These are phyloP conservation scores for Penicillium lividum DNA, from an alignment of 495 filamentous ascomycete genomes.

Conservation along the genomic window DNA sequence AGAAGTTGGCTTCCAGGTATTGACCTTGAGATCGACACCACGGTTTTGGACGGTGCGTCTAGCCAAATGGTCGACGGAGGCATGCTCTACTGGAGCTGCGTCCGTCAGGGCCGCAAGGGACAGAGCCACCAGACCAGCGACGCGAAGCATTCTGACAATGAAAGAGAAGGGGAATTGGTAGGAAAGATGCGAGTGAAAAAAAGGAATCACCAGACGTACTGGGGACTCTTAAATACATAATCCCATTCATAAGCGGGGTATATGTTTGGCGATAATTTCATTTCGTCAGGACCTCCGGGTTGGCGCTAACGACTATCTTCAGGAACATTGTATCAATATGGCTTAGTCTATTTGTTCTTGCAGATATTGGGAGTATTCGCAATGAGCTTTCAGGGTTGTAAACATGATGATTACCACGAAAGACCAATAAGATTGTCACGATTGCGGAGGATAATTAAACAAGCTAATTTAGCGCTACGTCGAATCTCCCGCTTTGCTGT, in stretches of 20 bases:
- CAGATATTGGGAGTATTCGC: background rate
- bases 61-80: background rate
- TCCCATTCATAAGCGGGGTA: background rate
- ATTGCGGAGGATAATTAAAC: background rate
- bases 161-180: background rate
- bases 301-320: background rate
- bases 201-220: background rate
- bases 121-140: background rate
- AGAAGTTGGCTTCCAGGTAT: slow-evolving; percentile 8
- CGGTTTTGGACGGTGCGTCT: slow-evolving; percentile 5
- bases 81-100: background rate
- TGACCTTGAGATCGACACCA: slow-evolving; percentile 1
- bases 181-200: background rate
- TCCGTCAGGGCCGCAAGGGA: slow-evolving; percentile 5
- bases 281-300: background rate
- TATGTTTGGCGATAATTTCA: background rate
- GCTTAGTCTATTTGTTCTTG: background rate
- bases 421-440: background rate
- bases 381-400: background rate
- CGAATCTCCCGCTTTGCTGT: background rate
- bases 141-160: background rate
- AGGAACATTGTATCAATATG: background rate
- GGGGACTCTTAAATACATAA: background rate
- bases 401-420: background rate
- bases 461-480: background rate